Evolutionary conservation across 257 asterid genomes (phyloP).

Genomic region (Nicotiana paniculata): DNA sequence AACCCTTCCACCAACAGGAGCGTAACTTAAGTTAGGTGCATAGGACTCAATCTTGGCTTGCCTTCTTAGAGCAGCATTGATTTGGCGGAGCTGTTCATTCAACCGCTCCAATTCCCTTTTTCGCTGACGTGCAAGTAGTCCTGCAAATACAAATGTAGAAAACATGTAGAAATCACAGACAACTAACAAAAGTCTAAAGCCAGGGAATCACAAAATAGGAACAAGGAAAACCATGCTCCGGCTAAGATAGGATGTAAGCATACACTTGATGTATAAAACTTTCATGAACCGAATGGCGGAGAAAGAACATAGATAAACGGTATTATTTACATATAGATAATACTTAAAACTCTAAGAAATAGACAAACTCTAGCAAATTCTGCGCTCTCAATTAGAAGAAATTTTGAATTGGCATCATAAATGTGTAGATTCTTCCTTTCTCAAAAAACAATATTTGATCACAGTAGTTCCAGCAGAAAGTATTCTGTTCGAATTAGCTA

Average conservation of each 20-base stretch:
- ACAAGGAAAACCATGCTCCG: neutral
- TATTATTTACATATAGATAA: too few relatives aligned
- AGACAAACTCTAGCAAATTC: too few relatives aligned
- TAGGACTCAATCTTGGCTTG: conserved; percentile 98
- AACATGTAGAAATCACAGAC: neutral
- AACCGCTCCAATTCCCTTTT: conserved; percentile 74
- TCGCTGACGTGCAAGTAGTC: conserved; percentile 92
- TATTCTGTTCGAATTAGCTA: too few relatives aligned
- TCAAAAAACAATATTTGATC: too few relatives aligned
- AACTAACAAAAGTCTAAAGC: neutral
- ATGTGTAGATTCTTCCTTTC: too few relatives aligned
- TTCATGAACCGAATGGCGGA: neutral
- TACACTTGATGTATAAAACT: neutral
- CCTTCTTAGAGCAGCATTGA: conserved; percentile 83
- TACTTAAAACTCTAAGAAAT: too few relatives aligned
- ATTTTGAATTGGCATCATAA: too few relatives aligned
- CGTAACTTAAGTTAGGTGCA: conserved; percentile 92
- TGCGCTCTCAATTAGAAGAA: too few relatives aligned
- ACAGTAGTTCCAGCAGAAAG: too few relatives aligned
- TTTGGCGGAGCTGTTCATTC: conserved; percentile 94
- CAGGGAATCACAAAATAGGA: neutral
- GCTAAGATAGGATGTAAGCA: neutral
- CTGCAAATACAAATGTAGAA: conserved; percentile 26
- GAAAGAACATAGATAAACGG: neutral
- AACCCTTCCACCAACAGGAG: conserved; percentile 72